A percentile compares a stretch with the other conserved stretches of the same genome.
phyloP scores from a whole-genome alignment of 345 rosid genomes.

The Cardiospermum halicacabum region DNA sequence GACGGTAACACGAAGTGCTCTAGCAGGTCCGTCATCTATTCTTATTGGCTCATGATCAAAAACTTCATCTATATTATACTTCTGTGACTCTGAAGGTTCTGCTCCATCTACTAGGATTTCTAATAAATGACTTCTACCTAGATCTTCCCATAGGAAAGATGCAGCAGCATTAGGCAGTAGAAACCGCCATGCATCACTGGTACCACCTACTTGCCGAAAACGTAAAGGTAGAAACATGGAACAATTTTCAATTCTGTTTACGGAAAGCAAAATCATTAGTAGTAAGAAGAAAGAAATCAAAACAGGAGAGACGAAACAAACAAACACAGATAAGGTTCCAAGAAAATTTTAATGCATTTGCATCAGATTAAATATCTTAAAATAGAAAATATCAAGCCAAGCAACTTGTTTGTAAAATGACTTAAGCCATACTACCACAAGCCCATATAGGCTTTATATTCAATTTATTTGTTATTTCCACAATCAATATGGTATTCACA shows the following conservation, averaged over 20 bases:
- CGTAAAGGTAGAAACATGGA: conserved; percentile 82
- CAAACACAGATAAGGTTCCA: conserved; percentile 3
- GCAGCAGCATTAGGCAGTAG: conserved; percentile 87
- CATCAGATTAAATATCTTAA: background rate
- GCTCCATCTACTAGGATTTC: conserved; percentile 76
- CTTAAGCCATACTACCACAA: no score
- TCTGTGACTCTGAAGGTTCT: conserved; percentile 53
- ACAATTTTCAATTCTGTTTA: conserved; percentile 83
- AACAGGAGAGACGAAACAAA: conserved; percentile 3
- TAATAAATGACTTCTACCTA: conserved; percentile 64
- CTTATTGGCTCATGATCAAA: conserved; percentile 65
- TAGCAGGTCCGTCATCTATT: conserved; percentile 45
- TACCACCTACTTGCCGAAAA: conserved; percentile 76
- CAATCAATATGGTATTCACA: no score
- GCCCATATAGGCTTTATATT: no score
- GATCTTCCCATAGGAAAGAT: conserved; percentile 96
- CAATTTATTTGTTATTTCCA: no score
- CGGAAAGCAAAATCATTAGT: conserved; percentile 21
- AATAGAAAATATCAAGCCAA: background rate
- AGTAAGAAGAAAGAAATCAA: background rate
- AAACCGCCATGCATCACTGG: conserved; percentile 76
- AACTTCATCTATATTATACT: conserved; percentile 77
- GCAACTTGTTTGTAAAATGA: no score
- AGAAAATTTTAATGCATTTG: background rate
- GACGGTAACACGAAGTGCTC: conserved; percentile 75